These are phyloP conservation scores for Endogone sp. DNA, from an alignment of 192 early-diverging fungal species.

Conservation along the genomic window DNA sequence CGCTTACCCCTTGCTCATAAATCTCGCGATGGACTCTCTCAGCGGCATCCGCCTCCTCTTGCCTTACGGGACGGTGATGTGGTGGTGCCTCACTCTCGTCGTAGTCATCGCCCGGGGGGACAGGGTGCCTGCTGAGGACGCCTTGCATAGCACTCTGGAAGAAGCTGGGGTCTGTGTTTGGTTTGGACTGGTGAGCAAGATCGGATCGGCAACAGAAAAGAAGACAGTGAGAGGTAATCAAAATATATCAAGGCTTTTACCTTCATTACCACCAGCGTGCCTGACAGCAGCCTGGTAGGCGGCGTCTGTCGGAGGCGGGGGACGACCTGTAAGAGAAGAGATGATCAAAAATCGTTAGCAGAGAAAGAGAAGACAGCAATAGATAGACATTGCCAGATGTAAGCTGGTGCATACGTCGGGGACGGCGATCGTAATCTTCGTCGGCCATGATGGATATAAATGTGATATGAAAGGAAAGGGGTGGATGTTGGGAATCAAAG, in stretches of 20 bases:
- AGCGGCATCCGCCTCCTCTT: constrained; percentile 15
- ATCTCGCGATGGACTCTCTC: constrained; percentile 19
- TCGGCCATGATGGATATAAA: background rate
- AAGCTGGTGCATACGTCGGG: too few relatives aligned
- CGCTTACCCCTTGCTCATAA: constrained; percentile 15
- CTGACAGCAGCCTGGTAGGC: too few relatives aligned
- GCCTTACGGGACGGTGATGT: constrained; percentile 6
- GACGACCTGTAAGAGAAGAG: too few relatives aligned
- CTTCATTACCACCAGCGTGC: too few relatives aligned
- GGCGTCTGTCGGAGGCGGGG: too few relatives aligned
- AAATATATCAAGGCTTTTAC: background rate
- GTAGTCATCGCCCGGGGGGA: background rate
- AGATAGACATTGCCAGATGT: too few relatives aligned
- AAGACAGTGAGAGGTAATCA: too few relatives aligned
- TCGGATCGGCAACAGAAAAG: too few relatives aligned
- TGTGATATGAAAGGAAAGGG: background rate
- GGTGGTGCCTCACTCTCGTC: background rate
- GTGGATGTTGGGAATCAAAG: background rate
- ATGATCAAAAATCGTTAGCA: too few relatives aligned
- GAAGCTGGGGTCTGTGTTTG: background rate
- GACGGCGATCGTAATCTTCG: too few relatives aligned
- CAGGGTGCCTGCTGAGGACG: background rate
- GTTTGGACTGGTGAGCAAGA: background rate
- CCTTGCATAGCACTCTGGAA: background rate
- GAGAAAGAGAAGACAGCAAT: too few relatives aligned